phyloP scores from a whole-genome alignment of 345 rosid genomes.

The Adansonia digitata region DNA sequence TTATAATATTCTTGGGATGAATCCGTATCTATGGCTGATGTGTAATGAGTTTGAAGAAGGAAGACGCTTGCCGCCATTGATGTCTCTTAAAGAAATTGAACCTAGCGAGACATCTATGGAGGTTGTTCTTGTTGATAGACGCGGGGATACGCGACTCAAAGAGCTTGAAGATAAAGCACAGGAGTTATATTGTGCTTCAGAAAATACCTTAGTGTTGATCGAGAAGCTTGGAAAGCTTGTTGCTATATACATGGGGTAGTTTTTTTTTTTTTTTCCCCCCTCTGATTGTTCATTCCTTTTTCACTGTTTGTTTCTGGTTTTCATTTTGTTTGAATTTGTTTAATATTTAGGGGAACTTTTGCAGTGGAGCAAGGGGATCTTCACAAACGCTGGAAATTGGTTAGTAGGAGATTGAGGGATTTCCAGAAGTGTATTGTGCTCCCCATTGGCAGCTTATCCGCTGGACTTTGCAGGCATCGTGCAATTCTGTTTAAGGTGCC shows the following conservation, averaged over 20 bases:
- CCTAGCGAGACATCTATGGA: slow-evolving; percentile 75
- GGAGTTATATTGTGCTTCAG: too few relatives aligned
- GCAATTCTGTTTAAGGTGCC: slow-evolving; percentile 88
- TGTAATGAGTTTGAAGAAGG: slow-evolving; percentile 73
- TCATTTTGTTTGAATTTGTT: slow-evolving; percentile 17
- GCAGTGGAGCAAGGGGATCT: too few relatives aligned
- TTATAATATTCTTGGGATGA: too few relatives aligned
- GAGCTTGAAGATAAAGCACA: too few relatives aligned
- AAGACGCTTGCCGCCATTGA: slow-evolving; percentile 52
- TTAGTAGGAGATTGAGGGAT: slow-evolving; percentile 63
- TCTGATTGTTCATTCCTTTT: background rate
- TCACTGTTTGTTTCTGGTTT: background rate
- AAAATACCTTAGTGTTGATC: too few relatives aligned
- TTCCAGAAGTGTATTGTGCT: slow-evolving; percentile 64
- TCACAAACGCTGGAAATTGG: slow-evolving; percentile 67
- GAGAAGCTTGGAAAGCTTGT: slow-evolving; percentile 84
- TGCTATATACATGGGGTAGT: slow-evolving; percentile 83
- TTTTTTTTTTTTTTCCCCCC: background rate
- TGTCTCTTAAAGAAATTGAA: slow-evolving; percentile 62
- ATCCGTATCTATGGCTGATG: too few relatives aligned
- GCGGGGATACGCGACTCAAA: slow-evolving; percentile 65
- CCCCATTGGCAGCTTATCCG: slow-evolving; percentile 80
- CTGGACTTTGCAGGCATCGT: slow-evolving; percentile 90
- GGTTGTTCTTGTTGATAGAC: slow-evolving; percentile 71
- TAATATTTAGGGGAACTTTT: slow-evolving; percentile 58